A percentile compares a stretch with the other conserved stretches of the same genome.
phyloP scores from a whole-genome alignment of 257 asterid genomes.

The Parsonsia alboflavescens region DNA sequence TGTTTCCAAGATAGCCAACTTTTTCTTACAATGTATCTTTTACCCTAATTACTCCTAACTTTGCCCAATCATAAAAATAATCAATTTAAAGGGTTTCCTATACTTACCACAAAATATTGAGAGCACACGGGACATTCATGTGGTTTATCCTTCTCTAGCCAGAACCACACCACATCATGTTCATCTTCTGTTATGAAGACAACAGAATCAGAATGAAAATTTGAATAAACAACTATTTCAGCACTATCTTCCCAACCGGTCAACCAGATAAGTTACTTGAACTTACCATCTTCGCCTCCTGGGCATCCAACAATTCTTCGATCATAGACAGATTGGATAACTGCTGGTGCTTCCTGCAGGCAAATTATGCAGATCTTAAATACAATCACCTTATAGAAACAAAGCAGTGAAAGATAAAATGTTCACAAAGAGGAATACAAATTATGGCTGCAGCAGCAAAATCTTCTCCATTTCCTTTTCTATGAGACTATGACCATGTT shows the following conservation, averaged over 20 bases:
- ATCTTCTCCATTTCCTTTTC: neutral
- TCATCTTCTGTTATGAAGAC: constrained; percentile 68
- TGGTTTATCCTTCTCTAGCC: constrained; percentile 94
- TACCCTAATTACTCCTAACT: neutral
- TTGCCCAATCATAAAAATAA: neutral
- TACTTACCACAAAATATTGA: constrained; percentile 85
- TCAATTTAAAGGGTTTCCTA: constrained; percentile 5
- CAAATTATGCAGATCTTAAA: neutral
- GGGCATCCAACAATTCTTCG: constrained; percentile 95
- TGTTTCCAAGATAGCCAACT: no score
- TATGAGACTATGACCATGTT: neutral
- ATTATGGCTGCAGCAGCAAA: neutral
- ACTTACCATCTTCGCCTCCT: constrained; percentile 87
- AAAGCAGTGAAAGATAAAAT: neutral
- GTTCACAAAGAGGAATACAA: neutral
- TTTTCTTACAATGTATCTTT: neutral
- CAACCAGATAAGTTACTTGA: constrained; percentile 6
- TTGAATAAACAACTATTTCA: neutral
- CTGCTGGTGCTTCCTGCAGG: constrained; percentile 80
- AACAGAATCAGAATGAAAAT: constrained; percentile 7
- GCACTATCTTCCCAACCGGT: neutral
- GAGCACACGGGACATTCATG: constrained; percentile 96
- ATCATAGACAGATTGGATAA: constrained; percentile 59
- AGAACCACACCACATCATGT: constrained; percentile 98
- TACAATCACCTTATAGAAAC: neutral